Percentiles rank a stretch among this genome's conserved stretches.
Evolutionary conservation across 306 rosid genomes (phyloP).

Genomic region (Lithocarpus polystachyus): DNA sequence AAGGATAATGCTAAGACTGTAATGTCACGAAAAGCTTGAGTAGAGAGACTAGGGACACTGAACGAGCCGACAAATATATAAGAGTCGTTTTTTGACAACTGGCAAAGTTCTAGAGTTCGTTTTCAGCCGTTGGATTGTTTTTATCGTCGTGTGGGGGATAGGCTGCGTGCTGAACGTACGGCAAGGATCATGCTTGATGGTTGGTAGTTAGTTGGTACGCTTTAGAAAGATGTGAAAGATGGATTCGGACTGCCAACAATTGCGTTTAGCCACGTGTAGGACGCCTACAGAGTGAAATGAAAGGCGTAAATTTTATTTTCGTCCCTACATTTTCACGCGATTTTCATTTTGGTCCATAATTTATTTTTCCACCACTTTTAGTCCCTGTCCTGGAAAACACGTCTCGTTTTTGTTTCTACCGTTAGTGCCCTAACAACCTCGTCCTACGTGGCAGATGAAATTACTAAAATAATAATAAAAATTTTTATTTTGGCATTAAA

Average conservation of each 20-base stretch:
- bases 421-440: no score
- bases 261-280: neutral
- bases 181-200: neutral
- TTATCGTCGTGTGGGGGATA: neutral
- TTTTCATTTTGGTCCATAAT: no score
- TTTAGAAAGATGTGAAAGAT: neutral
- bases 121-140: neutral
- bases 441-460: no score
- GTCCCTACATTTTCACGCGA: no score
- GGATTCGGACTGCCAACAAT: neutral
- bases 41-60: no score
- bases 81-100: neutral
- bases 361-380: no score
- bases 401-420: no score
- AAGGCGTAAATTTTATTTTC: no score
- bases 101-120: slow-evolving; percentile 15
- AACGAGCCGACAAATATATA: neutral
- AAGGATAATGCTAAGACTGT: neutral
- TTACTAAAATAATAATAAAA: no score
- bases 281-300: no score
- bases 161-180: neutral
- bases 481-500: no score
- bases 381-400: no score
- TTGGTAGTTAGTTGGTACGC: neutral
- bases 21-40: neutral